Base-by-base conservation (phyloP, 371 early-diverging fungal species). In the Mucor lusitanicus region DNA sequence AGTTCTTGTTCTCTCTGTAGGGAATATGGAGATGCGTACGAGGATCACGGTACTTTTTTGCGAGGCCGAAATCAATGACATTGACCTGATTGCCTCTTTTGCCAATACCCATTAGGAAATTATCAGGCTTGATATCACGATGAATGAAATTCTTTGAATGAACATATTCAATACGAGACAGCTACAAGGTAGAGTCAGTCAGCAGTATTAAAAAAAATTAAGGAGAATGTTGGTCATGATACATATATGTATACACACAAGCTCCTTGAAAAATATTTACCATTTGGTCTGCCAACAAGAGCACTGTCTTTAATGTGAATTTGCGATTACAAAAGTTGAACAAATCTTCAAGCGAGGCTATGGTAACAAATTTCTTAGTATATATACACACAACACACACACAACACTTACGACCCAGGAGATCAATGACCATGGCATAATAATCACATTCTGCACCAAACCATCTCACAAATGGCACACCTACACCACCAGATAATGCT, bases 1-100 rank as follows among this genome's bases (percentile, higher is more conserved):
- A 85, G 77, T 97, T 96, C 86, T 99, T 99, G 81, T 96, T 95
- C 75, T 96, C 96, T 79, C 94, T 90, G 81, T 96, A 97, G 55
- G 98, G 95, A 74, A 99, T 98, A 86, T 99, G 99, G 71, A 93
- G 85, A 75, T 94, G 92, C 57, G 96, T 97, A 74, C 92, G 91
- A 37, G 97, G 95, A 75, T 98, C 95, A 53, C 97, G 88, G 78
- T 93, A 99, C 71, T 93, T 91, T 80, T 99, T 99, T 56, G 99
- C 97, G 64, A 99, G 85, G 39, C 99, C 99, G 87, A 99, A 98
- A 84, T 99, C 99, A 68, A 99, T 99, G 68, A 99, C 91, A 76
- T 97, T 97, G 42, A 99, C 95, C 68, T 95, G 96, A 76, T 97
- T 97, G 46, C 94, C 94, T 61, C 93, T 91, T 76, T 93, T 94